phyloP scores from a whole-genome alignment of 192 early-diverging fungal genomes.

The Gryganskiella cystojenkinii region DNA sequence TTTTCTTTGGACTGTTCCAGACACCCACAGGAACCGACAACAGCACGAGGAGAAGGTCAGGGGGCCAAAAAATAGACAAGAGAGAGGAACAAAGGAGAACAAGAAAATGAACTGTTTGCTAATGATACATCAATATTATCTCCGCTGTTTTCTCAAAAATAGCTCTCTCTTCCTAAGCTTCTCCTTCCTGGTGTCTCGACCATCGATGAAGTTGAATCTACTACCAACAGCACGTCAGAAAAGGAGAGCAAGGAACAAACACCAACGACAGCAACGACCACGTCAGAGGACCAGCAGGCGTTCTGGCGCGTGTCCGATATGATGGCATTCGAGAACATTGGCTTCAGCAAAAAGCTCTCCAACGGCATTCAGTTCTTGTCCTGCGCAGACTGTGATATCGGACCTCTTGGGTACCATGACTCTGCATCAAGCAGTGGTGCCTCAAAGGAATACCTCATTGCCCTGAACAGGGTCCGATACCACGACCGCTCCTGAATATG shows the following conservation, averaged over 20 bases:
- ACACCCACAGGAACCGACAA: too few relatives aligned
- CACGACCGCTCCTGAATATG: conserved; percentile 19
- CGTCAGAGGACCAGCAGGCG: conserved; percentile 27
- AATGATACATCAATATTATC: conserved; percentile 23
- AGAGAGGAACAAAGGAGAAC: too few relatives aligned
- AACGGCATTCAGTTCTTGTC: conserved; percentile 72
- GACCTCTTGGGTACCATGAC: conserved; percentile 78
- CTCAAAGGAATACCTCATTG: conserved; percentile 69
- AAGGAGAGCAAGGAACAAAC: neutral
- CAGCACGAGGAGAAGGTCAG: too few relatives aligned
- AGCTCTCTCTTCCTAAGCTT: conserved; percentile 28
- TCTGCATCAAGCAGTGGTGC: conserved; percentile 30
- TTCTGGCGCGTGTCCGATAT: conserved; percentile 73
- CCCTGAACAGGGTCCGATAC: conserved; percentile 70
- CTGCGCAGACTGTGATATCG: conserved; percentile 81
- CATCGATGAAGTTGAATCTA: conserved; percentile 10
- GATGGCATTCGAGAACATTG: conserved; percentile 85
- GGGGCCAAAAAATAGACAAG: too few relatives aligned
- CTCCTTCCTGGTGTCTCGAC: conserved; percentile 22
- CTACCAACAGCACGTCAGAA: neutral
- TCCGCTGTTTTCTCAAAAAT: conserved; percentile 1
- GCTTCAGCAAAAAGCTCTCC: conserved; percentile 68
- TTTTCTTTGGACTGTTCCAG: too few relatives aligned
- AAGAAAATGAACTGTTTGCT: too few relatives aligned
- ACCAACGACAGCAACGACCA: neutral